Evolutionary conservation across 768 basidiomycete genomes (phyloP).

Genomic region (Phaeotremella fagi): DNA sequence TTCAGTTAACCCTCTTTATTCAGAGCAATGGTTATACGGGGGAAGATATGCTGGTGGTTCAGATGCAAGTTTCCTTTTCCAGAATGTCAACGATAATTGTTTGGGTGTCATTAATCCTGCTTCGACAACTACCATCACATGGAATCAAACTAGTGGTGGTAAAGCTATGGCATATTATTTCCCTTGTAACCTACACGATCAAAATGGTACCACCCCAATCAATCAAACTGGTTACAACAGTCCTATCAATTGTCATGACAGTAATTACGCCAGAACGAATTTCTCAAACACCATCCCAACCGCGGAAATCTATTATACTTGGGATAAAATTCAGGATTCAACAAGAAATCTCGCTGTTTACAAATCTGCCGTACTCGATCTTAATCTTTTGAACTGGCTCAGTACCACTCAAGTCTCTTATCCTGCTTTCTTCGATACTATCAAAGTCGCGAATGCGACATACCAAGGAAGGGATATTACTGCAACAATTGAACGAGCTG

Average conservation of each 20-base stretch:
- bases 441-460: conserved; percentile 65
- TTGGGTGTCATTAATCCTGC: conserved; percentile 69
- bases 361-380: conserved; percentile 82
- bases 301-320: conserved; percentile 90
- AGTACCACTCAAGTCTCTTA: conserved; percentile 73
- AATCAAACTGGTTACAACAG: conserved; percentile 68
- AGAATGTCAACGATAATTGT: conserved; percentile 82
- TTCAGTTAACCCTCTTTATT: conserved; percentile 73
- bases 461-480: conserved; percentile 81
- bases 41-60: too few relatives aligned
- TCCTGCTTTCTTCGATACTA: conserved; percentile 72
- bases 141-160: conserved; percentile 51
- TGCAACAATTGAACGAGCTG: conserved; percentile 72
- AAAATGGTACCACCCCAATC: conserved; percentile 58
- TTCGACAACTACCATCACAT: conserved; percentile 63
- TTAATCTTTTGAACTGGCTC: conserved; percentile 79
- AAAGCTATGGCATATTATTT: conserved; percentile 85
- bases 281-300: conserved; percentile 56
- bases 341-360: conserved; percentile 84
- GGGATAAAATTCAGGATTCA: conserved; percentile 71
- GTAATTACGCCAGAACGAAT: conserved; percentile 54
- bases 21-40: conserved; percentile 67
- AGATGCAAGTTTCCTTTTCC: conserved; percentile 92
- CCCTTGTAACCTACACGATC: conserved; percentile 87
- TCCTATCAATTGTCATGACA: conserved; percentile 68